Evolutionary conservation across 306 rosid species (phyloP).

Genomic region (Trifolium dubium): DNA sequence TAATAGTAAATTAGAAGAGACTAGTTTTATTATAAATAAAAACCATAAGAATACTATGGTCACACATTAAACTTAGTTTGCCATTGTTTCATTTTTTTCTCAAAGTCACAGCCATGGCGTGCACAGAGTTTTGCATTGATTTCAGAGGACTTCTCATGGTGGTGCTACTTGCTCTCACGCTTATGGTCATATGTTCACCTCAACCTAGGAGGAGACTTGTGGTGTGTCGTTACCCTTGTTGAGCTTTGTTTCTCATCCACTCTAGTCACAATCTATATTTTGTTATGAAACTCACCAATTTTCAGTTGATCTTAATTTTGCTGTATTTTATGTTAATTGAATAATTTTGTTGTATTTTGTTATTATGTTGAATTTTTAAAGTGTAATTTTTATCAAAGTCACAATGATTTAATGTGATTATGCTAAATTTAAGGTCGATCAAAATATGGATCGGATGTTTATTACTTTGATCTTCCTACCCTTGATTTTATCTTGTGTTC

Average conservation of each 20-base stretch:
- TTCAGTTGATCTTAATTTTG: not conserved
- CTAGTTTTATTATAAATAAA: not conserved
- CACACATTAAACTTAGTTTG: not conserved
- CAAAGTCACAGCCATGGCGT: conserved; percentile 25
- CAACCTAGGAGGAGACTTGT: conserved; percentile 40
- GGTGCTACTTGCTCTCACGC: conserved; percentile 41
- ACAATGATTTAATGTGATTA: too few relatives aligned
- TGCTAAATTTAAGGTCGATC: not conserved
- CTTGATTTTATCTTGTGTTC: not conserved
- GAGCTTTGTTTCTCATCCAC: not conserved
- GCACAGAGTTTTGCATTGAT: conserved; percentile 31
- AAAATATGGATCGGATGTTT: not conserved
- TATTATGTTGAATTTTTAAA: not conserved
- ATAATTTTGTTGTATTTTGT: too few relatives aligned
- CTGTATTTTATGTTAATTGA: not conserved
- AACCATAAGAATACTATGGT: not conserved
- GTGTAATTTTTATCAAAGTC: not conserved
- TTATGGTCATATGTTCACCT: conserved; percentile 38
- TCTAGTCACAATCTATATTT: not conserved
- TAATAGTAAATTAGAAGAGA: not conserved
- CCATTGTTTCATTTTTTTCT: not conserved
- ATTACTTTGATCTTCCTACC: not conserved
- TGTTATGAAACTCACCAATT: not conserved
- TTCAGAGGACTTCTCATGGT: conserved; percentile 41
- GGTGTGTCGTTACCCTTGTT: conserved; percentile 40